Evolutionary conservation across 2,329 filamentous ascomycete genomes (phyloP), one percentile per base, ranked within the genome.

Genomic region (Emergomyces orientalis): DNA sequence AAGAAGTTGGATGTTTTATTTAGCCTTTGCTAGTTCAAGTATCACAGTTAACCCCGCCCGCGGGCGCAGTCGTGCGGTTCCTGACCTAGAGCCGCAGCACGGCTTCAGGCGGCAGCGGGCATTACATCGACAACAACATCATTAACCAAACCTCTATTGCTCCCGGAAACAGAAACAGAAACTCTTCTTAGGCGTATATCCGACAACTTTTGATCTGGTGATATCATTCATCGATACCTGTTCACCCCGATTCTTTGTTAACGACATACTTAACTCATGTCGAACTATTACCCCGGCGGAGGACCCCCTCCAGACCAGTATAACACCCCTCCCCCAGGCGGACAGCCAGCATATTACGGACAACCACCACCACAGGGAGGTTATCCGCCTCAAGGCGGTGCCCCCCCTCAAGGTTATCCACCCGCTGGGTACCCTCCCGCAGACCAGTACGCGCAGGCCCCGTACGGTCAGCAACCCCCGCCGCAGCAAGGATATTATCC

Each of bases 401-500:
- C 11, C 2, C 37, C 30, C 39, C 52, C 41, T 67, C 65, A 11
- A 69, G 68, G 55, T 67, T 59, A 59, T 59, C 57, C 57, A 9
- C 52, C 52, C n/a, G 14, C 70, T 45, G 67, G 67, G n/a, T 68
- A 59, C 22, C 61, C 61, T 17, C 55, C 54, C 6, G 62, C 52
- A 55, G 55, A 62, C 27, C 64, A 65, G 45, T 58, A 65, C 25
- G 49, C 45, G 14, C 63, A 63, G 47, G 51, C 43, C 1, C 59
- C 62, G n/a, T 67, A 67, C 34, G 65, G 65, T 1, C 63, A 65
- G 39, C 64, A 64, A n/a, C 60, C 61, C 32, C 62, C 39, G 2
- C 58, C 43, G 5, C 58, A 60, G 59, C 59, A 67, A 19, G 60
- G 54, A 6, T 39, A 69, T 22, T 71, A 71, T 60, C 69, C 65